Evolutionary conservation across 257 asterid genomes (phyloP).

Genomic region (Phtheirospermum japonicum): DNA sequence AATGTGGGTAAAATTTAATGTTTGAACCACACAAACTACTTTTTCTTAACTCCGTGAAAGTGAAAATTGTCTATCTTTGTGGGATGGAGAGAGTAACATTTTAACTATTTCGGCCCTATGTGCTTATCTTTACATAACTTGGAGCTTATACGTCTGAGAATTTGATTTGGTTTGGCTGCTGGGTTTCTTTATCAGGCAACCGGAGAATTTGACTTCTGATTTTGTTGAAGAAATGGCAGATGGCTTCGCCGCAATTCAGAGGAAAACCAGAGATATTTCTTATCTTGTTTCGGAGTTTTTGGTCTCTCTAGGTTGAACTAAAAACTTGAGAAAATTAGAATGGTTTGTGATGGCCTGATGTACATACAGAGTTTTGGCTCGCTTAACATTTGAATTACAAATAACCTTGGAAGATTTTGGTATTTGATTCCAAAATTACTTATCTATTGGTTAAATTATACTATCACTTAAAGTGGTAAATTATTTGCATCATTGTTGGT

Average conservation of each 20-base stretch:
- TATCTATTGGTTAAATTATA: background rate
- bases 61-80: too few species aligned
- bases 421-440: conserved; percentile 14
- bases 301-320: conserved; percentile 29
- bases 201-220: conserved; percentile 87
- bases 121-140: conserved; percentile 9
- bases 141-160: conserved; percentile 7
- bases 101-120: background rate
- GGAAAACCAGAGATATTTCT: conserved; percentile 26
- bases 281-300: conserved; percentile 24
- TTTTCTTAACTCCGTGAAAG: too few species aligned
- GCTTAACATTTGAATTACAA: conserved; percentile 20
- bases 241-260: conserved; percentile 24
- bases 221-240: conserved; percentile 26
- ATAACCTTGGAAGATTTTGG: conserved; percentile 27
- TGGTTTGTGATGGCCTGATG: conserved; percentile 39
- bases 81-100: too few species aligned
- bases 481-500: background rate
- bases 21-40: too few species aligned
- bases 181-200: conserved; percentile 54
- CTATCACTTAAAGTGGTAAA: conserved; percentile 1
- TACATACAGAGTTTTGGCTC: conserved; percentile 46
- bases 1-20: too few species aligned
- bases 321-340: conserved; percentile 31
- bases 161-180: background rate